Conservation (phyloP, 805 yeast genomes). For the Lipomyces anomalus region DNA sequence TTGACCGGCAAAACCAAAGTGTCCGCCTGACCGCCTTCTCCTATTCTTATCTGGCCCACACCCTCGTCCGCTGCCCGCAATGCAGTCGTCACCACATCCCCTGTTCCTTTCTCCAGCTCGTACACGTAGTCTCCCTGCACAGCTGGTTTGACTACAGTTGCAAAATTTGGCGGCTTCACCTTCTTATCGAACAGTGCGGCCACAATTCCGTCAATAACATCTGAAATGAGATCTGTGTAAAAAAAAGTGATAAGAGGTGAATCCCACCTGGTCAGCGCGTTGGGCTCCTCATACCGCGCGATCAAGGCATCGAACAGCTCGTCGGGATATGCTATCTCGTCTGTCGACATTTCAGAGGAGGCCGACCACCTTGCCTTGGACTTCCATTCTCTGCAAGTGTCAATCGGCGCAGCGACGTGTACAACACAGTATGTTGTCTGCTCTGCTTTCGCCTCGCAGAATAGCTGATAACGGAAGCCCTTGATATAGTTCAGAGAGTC, state of each 20-base stretch:
- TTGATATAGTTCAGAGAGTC: constrained; percentile 87
- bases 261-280: constrained; percentile 83
- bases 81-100: constrained; percentile 56
- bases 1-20: constrained; percentile 59
- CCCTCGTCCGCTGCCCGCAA: constrained; percentile 55
- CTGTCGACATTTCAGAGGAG: too few species aligned
- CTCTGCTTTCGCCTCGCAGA: constrained; percentile 84
- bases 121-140: constrained; percentile 69
- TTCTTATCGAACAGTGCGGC: constrained; percentile 49
- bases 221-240: constrained; percentile 45
- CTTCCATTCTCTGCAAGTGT: constrained; percentile 62
- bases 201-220: too few species aligned
- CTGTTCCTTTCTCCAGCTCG: constrained; percentile 68
- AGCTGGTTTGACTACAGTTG: constrained; percentile 78
- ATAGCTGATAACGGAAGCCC: constrained; percentile 90
- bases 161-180: constrained; percentile 73
- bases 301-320: constrained; percentile 61
- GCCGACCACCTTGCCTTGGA: too few species aligned
- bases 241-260: constrained; percentile 76
- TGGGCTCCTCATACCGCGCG: constrained; percentile 92
- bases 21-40: constrained; percentile 36
- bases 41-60: constrained; percentile 32
- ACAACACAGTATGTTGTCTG: constrained; percentile 73
- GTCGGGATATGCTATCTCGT: constrained; percentile 53
- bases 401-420: constrained; percentile 67